These are phyloP conservation scores for Flaveria robusta DNA, from an alignment of 129 eudicot genomes.

Conservation along the genomic window DNA sequence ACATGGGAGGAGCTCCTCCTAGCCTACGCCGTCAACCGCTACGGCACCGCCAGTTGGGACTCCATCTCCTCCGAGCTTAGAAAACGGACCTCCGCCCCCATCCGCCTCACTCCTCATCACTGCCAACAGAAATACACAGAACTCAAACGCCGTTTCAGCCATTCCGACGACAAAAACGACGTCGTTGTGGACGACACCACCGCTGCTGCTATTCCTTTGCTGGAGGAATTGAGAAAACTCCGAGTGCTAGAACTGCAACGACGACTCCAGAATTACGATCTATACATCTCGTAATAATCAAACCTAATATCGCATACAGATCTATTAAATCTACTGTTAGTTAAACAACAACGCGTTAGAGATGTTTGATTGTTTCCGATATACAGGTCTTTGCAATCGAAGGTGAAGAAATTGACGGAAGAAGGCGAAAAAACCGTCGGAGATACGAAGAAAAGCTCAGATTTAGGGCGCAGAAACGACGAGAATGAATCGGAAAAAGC, in stretches of 20 bases:
- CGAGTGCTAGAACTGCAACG: constrained; percentile 70
- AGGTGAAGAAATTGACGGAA: constrained; percentile 74
- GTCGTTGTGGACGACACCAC: constrained; percentile 22
- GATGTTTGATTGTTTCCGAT: constrained; percentile 23
- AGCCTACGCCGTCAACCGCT: constrained; percentile 89
- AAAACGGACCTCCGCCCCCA: constrained; percentile 33
- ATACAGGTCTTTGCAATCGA: constrained; percentile 69
- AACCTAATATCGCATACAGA: neutral
- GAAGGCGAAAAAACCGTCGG: constrained; percentile 48
- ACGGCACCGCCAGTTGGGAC: constrained; percentile 74
- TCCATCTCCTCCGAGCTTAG: constrained; percentile 57
- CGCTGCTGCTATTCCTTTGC: constrained; percentile 44
- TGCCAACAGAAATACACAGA: constrained; percentile 56
- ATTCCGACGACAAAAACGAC: neutral
- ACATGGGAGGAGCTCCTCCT: constrained; percentile 93
- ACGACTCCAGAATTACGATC: constrained; percentile 69
- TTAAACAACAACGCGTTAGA: neutral
- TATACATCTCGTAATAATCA: constrained; percentile 69
- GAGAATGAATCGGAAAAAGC: constrained; percentile 25
- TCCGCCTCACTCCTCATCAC: constrained; percentile 44
- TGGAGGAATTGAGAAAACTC: constrained; percentile 67
- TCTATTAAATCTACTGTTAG: neutral
- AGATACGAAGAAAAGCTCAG: constrained; percentile 33
- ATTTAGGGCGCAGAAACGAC: constrained; percentile 39
- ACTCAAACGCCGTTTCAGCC: constrained; percentile 60